A percentile compares a stretch with the other conserved stretches of the same genome.
phyloP scores from a whole-genome alignment of 2,329 filamentous ascomycete genomes.

The Colletotrichum sp. region DNA sequence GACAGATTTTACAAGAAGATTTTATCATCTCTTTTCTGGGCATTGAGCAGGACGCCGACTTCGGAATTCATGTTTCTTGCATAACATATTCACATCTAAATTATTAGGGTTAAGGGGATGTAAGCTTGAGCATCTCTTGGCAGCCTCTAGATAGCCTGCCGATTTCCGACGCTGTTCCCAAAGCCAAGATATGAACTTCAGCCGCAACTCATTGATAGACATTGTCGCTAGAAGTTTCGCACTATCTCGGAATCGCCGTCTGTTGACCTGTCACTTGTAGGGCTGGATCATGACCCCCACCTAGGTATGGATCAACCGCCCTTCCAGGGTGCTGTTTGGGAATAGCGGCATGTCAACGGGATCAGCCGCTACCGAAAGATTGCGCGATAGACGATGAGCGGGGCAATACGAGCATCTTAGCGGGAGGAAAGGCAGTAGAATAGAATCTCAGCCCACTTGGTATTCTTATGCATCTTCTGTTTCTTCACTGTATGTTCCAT shows the following conservation, averaged over 20 bases:
- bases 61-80: too few species aligned
- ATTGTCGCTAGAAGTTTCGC: neutral
- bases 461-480: rapidly evolving
- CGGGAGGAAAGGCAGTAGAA: rapidly evolving
- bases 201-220: neutral
- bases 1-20: too few species aligned
- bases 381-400: neutral
- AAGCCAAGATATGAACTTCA: neutral
- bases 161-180: too few species aligned
- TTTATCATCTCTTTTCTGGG: too few species aligned
- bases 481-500: neutral
- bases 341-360: neutral
- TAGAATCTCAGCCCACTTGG: rapidly evolving
- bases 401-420: rapidly evolving
- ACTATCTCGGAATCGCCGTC: neutral
- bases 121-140: too few species aligned
- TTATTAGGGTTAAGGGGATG: too few species aligned
- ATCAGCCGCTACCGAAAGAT: neutral
- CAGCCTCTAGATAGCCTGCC: too few species aligned
- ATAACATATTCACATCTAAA: too few species aligned
- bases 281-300: neutral
- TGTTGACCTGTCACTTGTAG: neutral
- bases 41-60: too few species aligned
- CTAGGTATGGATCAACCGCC: neutral
- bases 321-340: neutral